Conservation (phyloP, 352 stramenopile genomes). For the Pythium myriotylum region DNA sequence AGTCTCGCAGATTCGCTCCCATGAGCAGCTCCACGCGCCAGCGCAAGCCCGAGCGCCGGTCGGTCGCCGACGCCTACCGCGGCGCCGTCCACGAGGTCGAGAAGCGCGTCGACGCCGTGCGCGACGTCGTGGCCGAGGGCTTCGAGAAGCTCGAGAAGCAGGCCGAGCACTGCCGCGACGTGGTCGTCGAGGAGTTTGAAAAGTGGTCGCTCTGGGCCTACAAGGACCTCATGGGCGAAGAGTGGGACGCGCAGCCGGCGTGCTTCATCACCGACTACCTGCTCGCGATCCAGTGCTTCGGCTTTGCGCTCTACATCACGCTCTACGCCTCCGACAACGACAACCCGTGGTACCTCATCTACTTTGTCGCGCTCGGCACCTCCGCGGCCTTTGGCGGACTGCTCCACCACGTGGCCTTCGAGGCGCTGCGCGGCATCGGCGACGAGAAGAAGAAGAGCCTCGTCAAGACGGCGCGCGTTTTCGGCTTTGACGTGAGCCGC, state of each 20-base stretch:
- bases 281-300: conserved; percentile 82
- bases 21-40: conserved; percentile 9
- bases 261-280: conserved; percentile 90
- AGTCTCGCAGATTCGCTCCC: not conserved
- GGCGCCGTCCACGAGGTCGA: conserved; percentile 13
- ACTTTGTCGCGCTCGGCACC: conserved; percentile 85
- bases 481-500: conserved; percentile 71
- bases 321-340: conserved; percentile 66
- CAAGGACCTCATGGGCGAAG: conserved; percentile 47
- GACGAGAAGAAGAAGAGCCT: conserved; percentile 74
- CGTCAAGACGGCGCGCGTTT: conserved; percentile 67
- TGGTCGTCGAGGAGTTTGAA: conserved; percentile 49
- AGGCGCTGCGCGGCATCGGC: conserved; percentile 69
- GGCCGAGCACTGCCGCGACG: conserved; percentile 63
- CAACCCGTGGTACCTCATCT: conserved; percentile 81
- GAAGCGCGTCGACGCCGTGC: conserved; percentile 57
- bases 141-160: conserved; percentile 57
- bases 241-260: conserved; percentile 85
- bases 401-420: conserved; percentile 82
- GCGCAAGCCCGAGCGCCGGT: conserved; percentile 13
- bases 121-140: conserved; percentile 53
- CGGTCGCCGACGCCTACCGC: conserved; percentile 15
- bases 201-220: conserved; percentile 14
- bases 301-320: conserved; percentile 77
- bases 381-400: conserved; percentile 75